Evolutionary conservation across 2,329 filamentous ascomycete genomes (phyloP).

Genomic region (Lachnellula cervina): DNA sequence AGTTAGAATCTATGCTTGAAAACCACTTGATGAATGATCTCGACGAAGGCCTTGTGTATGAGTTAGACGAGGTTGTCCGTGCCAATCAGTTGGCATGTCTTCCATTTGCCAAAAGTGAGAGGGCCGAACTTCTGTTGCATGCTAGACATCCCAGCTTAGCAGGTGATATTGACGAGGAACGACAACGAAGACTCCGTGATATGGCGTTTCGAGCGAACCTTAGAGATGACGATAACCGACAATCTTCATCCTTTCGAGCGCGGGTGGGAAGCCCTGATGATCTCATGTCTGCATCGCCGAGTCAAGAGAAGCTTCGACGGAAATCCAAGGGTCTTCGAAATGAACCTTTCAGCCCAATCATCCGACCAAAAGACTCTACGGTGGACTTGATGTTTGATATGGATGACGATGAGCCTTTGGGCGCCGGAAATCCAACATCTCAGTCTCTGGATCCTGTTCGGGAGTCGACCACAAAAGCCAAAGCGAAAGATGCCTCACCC

Average conservation of each 20-base stretch:
- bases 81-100: constrained; percentile 75
- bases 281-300: constrained; percentile 32
- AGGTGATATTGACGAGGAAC: constrained; percentile 63
- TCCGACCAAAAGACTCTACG: constrained; percentile 63
- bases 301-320: constrained; percentile 39
- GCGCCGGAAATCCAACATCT: constrained; percentile 11
- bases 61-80: constrained; percentile 75
- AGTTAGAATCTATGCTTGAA: constrained; percentile 87
- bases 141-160: constrained; percentile 42
- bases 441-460: constrained; percentile 4
- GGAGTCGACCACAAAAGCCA: constrained; percentile 1
- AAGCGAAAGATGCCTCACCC: not conserved
- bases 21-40: constrained; percentile 83
- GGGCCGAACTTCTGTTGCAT: constrained; percentile 61
- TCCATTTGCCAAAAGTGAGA: constrained; percentile 72
- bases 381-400: constrained; percentile 88
- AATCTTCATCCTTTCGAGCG: constrained; percentile 55
- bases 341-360: constrained; percentile 58
- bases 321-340: constrained; percentile 46
- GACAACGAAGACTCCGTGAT: constrained; percentile 66
- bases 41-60: constrained; percentile 73
- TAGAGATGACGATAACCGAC: constrained; percentile 60
- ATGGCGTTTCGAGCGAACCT: constrained; percentile 64
- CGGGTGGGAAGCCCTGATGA: constrained; percentile 65
- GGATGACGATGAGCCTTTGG: constrained; percentile 56